Evolutionary conservation across 768 basidiomycete species (phyloP), one percentile per base, ranked within the genome.

Genomic region (Albatrellus ellisii): DNA sequence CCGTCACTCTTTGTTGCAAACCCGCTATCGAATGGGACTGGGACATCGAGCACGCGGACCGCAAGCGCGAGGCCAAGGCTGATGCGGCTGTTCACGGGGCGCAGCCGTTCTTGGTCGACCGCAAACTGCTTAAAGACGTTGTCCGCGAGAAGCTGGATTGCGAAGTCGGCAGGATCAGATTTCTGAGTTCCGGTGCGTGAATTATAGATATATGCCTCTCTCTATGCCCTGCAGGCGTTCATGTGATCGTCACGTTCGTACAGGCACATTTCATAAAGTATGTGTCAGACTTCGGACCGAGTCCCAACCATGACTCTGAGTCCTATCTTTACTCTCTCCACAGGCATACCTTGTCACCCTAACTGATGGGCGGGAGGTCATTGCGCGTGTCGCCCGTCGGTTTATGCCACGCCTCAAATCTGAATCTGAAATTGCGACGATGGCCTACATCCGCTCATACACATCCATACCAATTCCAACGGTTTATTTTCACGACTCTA

Each of bases 361-460:
- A 15, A 64, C 60, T 15, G 73, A 80, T 52, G 62, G 68, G 12
- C 62, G 69, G 39, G 68, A 81, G 44, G 57, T 89, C 32, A 77
- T 90, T 6, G 83, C 81, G 5, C 74, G 85, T 28, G 82, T 89
- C 18, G 86, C 86, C 3, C 77, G 85, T 39, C 73, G 81, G 8
- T 89, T 82, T 58, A 86, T 89, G 83, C 80, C 85, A 1, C 72
- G 80, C 26, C 69, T 87, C 49, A 90, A 90, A 63, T 87, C 82
- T 3, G 79, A 84, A 57, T 88, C 86, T 0, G 87, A 90, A 55
- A 80, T 87, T 6, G 85, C 86, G 3, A 90, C 86, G 0, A 77
- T 89, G 64, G 69, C 71, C n/a, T 89, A 79, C 56, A 68, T 90
- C 21, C 77, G 81, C 38, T 66, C 77, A 50, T 68, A 73, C 49